Evolutionary conservation across 805 yeast species (phyloP).

Genomic region (Hanseniaspora hatyaiensis): DNA sequence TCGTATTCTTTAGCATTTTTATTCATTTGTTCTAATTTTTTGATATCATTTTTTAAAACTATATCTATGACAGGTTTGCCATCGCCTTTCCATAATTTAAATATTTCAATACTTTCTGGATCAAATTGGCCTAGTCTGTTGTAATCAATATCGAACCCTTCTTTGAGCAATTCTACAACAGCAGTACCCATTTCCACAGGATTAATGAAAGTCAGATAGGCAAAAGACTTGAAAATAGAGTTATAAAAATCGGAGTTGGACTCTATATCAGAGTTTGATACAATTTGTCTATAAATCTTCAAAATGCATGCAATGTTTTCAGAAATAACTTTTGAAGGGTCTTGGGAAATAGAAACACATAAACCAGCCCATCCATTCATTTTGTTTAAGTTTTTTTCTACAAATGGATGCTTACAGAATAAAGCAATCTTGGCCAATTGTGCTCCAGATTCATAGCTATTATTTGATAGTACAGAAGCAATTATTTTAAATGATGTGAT

Average conservation of each 20-base stretch:
- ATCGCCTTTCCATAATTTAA: slow-evolving; percentile 43
- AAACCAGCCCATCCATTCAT: slow-evolving; percentile 69
- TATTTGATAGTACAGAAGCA: slow-evolving; percentile 25
- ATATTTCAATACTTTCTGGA: slow-evolving; percentile 45
- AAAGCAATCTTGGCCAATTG: slow-evolving; percentile 33
- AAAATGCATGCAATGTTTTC: slow-evolving; percentile 20
- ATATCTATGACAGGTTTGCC: slow-evolving; percentile 62
- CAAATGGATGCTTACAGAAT: slow-evolving; percentile 31
- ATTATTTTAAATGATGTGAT: slow-evolving; percentile 33
- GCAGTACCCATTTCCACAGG: slow-evolving; percentile 47
- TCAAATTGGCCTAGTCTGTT: slow-evolving; percentile 33
- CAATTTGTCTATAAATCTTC: background rate
- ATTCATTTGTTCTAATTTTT: slow-evolving; percentile 36
- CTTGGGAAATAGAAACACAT: slow-evolving; percentile 45
- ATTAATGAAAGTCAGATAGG: slow-evolving; percentile 44
- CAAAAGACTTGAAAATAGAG: slow-evolving; percentile 42
- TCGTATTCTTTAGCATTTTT: slow-evolving; percentile 78
- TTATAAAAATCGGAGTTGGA: slow-evolving; percentile 29
- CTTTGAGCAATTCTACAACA: slow-evolving; percentile 34
- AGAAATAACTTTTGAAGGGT: slow-evolving; percentile 50
- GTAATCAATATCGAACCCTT: slow-evolving; percentile 32
- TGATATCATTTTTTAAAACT: slow-evolving; percentile 30
- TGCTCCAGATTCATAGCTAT: slow-evolving; percentile 24
- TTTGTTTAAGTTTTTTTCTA: slow-evolving; percentile 29
- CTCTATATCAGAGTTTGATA: slow-evolving; percentile 17